Conservation (phyloP, 2,329 filamentous ascomycete species). For the Fusarium abutilonis region DNA sequence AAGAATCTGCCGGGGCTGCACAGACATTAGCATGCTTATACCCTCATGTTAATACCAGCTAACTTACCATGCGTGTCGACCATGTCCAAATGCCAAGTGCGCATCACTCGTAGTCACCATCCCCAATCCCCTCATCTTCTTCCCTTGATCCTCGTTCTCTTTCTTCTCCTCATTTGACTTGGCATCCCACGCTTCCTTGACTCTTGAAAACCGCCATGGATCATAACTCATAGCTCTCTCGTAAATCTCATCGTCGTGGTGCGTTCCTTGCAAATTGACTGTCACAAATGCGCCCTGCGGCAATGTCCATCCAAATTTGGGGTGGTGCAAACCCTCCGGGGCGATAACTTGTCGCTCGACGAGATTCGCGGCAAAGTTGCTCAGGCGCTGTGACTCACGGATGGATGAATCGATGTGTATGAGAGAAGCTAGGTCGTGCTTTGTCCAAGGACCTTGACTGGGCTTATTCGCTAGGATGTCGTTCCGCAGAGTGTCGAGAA, state of each 20-base stretch:
- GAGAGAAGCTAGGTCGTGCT: constrained; percentile 55
- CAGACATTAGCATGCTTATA: neutral
- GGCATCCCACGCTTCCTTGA: constrained; percentile 52
- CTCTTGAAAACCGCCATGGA: constrained; percentile 59
- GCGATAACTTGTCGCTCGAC: constrained; percentile 58
- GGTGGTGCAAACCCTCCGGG: constrained; percentile 56
- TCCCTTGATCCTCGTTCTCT: constrained; percentile 46
- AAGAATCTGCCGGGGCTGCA: constrained; percentile 64
- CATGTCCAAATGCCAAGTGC: constrained; percentile 66
- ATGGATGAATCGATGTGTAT: constrained; percentile 62
- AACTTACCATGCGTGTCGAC: constrained; percentile 60
- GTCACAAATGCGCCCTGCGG: constrained; percentile 57
- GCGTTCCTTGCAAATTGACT: constrained; percentile 56
- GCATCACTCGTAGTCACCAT: constrained; percentile 64
- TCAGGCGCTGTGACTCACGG: constrained; percentile 62
- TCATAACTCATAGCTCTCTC: constrained; percentile 56
- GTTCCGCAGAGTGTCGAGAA: constrained; percentile 54
- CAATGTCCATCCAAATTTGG: constrained; percentile 45
- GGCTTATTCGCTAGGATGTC: constrained; percentile 51
- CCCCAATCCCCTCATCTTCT: constrained; percentile 53
- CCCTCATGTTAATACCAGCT: neutral
- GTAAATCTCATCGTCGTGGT: constrained; percentile 59
- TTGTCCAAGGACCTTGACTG: constrained; percentile 56
- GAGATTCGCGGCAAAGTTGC: constrained; percentile 58
- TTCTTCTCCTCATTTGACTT: constrained; percentile 45